These are phyloP conservation scores for Parathielavia hyrcaniae DNA, from an alignment of 495 filamentous ascomycete species.

Conservation along the genomic window DNA sequence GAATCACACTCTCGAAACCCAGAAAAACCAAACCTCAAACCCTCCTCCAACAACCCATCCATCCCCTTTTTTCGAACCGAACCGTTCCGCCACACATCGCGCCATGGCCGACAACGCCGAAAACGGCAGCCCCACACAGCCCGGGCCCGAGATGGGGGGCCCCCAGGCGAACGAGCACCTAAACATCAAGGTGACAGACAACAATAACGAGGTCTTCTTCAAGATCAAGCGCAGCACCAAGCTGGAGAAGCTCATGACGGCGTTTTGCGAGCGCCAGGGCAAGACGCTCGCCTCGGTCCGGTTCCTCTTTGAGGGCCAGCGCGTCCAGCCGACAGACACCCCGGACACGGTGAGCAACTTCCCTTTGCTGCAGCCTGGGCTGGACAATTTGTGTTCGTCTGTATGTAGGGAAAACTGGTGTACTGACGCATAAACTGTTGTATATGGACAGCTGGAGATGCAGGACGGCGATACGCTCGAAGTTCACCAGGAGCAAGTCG, in stretches of 20 bases:
- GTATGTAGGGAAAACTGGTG: too few relatives aligned
- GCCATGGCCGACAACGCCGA: conserved; percentile 49
- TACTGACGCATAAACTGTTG: neutral
- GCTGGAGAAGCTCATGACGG: conserved; percentile 97
- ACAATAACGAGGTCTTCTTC: conserved; percentile 99
- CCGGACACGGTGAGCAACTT: conserved; percentile 74
- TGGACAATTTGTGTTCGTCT: too few relatives aligned
- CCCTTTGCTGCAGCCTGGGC: too few relatives aligned
- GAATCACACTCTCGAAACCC: too few relatives aligned
- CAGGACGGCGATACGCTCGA: conserved; percentile 93
- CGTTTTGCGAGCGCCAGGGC: conserved; percentile 95
- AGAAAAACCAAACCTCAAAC: too few relatives aligned
- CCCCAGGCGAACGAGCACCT: conserved; percentile 74
- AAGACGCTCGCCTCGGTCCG: conserved; percentile 78
- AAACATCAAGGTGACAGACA: conserved; percentile 99
- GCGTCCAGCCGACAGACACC: conserved; percentile 82
- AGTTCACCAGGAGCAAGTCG: conserved; percentile 98
- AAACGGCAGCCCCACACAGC: conserved; percentile 54
- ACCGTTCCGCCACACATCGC: neutral
- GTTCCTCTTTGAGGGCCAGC: conserved; percentile 91
- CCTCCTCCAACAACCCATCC: neutral
- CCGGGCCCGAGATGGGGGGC: conserved; percentile 31
- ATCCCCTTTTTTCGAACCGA: too few relatives aligned
- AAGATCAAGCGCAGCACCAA: conserved; percentile 98
- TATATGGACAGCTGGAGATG: conserved; percentile 74